phyloP scores from a whole-genome alignment of 306 rosid genomes.

The Clitoria ternatea region DNA sequence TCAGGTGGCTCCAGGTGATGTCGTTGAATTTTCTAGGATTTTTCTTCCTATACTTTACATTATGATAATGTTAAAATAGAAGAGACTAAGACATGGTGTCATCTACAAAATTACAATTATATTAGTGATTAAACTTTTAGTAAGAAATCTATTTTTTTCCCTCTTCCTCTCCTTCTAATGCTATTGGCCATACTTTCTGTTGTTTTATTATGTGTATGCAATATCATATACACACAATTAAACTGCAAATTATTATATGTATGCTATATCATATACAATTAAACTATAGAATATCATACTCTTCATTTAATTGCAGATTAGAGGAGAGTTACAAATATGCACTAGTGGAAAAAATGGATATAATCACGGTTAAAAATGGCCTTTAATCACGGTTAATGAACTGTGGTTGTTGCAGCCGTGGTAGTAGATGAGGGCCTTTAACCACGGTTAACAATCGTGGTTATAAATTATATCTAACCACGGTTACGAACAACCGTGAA shows the following conservation, averaged over 20 bases:
- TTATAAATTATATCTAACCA: no score
- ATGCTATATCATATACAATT: neutral
- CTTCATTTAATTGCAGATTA: constrained; percentile 56
- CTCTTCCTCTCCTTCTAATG: neutral
- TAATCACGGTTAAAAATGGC: no score
- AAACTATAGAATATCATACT: neutral
- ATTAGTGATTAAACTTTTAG: neutral
- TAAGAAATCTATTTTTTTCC: neutral
- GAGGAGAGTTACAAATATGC: constrained; percentile 97
- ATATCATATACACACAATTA: no score
- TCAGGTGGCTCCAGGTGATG: constrained; percentile 98
- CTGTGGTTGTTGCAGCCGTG: no score
- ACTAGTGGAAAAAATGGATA: no score
- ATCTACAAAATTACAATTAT: neutral
- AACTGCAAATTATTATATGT: no score
- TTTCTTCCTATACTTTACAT: constrained; percentile 92
- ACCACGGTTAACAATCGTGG: no score
- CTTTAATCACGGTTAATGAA: no score
- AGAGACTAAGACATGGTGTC: neutral
- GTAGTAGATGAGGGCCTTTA: no score
- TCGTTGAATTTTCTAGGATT: constrained; percentile 88
- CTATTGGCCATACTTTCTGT: neutral
- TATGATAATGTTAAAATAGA: constrained; percentile 3
- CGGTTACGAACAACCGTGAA: no score
- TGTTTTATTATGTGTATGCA: neutral